Conservation (phyloP, 1,284 basidiomycete species). For the Tetrapyrgos nigripes region DNA sequence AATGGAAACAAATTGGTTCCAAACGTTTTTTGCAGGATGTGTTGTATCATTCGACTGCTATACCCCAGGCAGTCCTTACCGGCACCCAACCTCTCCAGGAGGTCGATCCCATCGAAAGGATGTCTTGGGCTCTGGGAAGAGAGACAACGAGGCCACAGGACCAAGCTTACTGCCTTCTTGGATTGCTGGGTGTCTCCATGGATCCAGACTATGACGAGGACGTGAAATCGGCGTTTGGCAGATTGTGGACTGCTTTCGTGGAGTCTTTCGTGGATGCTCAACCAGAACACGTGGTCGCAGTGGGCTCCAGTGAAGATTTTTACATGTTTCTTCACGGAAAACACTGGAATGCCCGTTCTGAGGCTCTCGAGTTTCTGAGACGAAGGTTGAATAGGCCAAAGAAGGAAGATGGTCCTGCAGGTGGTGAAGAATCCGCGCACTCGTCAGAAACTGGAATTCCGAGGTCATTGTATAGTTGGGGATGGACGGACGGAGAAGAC, state of each 20-base stretch:
- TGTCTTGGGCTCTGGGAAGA: background rate
- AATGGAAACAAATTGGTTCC: background rate
- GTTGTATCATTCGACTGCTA: background rate
- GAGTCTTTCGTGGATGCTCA: background rate
- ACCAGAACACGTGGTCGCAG: too few species aligned
- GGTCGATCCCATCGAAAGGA: background rate
- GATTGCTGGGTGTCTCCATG: background rate
- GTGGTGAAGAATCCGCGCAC: too few species aligned
- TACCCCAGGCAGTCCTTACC: background rate
- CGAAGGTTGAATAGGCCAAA: too few species aligned
- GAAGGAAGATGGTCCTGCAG: too few species aligned
- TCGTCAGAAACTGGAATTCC: too few species aligned
- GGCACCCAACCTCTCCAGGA: background rate
- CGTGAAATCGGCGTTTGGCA: background rate
- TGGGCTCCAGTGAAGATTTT: too few species aligned
- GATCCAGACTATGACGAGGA: background rate
- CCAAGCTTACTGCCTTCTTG: background rate
- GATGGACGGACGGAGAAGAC: too few species aligned
- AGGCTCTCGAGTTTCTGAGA: too few species aligned
- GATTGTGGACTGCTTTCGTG: background rate
- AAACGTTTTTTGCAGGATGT: background rate
- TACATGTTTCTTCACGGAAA: too few species aligned
- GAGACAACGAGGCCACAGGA: background rate
- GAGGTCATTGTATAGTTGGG: too few species aligned
- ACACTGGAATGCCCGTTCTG: too few species aligned